Evolutionary conservation across 129 eudicot genomes (phyloP), one percentile per base, ranked within the genome.

Genomic region (Arctium lappa): DNA sequence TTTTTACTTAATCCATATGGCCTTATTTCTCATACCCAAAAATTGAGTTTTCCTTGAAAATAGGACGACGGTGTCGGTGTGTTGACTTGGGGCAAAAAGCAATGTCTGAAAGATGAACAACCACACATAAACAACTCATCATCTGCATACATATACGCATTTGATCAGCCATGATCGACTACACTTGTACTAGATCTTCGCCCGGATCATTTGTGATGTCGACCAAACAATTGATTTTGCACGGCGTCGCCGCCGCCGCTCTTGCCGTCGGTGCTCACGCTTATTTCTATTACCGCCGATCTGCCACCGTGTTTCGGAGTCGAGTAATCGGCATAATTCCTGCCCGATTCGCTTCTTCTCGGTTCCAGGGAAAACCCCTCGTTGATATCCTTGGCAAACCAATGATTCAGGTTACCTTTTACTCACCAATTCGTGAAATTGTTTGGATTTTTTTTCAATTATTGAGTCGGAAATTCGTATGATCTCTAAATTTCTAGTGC

Each of bases 251-350:
- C 71, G 92, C 90, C 8, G 88, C 85, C 2, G 96, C 91, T 22
- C 81, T 87, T 13, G 97, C 93, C 5, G 79, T 82, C 39, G 97
- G 97, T n/a, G 94, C 96, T 27, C 90, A 88, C 63, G 92, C 91
- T 50, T 91, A 86, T 84, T 73, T 84, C n/a, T 89, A 63, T 44
- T 82, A 90, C 79, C 88, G 89, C 39, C 92, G 94, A 74, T 84
- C 94, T 50, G 70, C 76, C 18, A 87, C 81, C 8, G 70, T 69
- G 82, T 95, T 91, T 74, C 90, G 99, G 78, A 89, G 94, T 75
- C 98, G 99, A 18, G 99, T 95, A 10, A 84, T 95, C 31, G 98
- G 99, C 12, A 93, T 96, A 13, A 96, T 96, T 69, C 99, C 99
- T 22, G 98, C 98, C 63, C 91, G 99, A 2, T 93, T 84, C 53